Evolutionary conservation across 305 asterid genomes (phyloP), one percentile per base, ranked within the genome.

Genomic region (Fraxinus xanthoxyloides): DNA sequence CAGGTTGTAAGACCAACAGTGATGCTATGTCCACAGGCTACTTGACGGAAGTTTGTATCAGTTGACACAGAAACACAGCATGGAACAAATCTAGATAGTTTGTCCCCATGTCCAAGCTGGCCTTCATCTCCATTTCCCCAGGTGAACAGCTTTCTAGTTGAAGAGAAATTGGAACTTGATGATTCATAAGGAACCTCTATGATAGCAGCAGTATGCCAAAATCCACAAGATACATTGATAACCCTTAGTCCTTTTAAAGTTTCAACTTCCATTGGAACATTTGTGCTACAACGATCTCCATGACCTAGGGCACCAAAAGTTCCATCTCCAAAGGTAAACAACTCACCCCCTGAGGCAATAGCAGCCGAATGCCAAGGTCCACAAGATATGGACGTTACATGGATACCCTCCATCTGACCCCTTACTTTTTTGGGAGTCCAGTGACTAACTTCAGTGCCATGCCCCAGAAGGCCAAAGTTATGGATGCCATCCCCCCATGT

Each of bases 341-440:
- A 43, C 85, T 84, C 90, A 72, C 94, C 93, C 19, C 35, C 67
- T 51, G 94, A 89, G 72, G 96, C 88, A 79, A 92, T 86, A 73
- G 83, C 93, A 79, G 97, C 96, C 48, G 97, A 85, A 83, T 93
- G 96, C 96, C 96, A 93, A 63, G 94, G 94, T 69, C 97, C 97
- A 82, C 96, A 93, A 19, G 97, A 89, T 75, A 93, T 81, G 28
- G 79, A 88, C 26, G 85, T 85, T 65, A 92, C 88, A 79, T 79
- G 88, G 31, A 88, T 85, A 81, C 89, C 93, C 51, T 88, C 93
- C 83, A 92, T 80, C 56, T 82, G 89, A 74, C 91, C 89, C 76
- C 85, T 78, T 32, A 93, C 90, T 83, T 82, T 92, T 85, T 90
- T 87, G 61, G 95, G 97, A 78, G 86, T 86, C 96, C 92, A 92